Base-by-base conservation (phyloP, 331 rosid species). In the Acacia pycnantha region DNA sequence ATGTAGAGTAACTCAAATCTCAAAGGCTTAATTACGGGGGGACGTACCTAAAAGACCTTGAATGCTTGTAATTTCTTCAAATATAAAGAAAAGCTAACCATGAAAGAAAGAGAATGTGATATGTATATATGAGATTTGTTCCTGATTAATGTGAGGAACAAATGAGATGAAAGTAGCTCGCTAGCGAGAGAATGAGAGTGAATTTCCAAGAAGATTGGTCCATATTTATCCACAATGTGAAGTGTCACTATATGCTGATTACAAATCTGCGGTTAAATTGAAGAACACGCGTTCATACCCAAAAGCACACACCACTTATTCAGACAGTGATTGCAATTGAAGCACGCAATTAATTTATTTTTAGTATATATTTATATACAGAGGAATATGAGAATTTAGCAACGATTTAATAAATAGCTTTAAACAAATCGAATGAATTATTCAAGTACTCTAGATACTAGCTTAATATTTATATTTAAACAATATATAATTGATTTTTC, bases 271-370 rank as follows among this genome's bases (percentile, higher is more conserved):
- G 93, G 97, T 72, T 89, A 74, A 22, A 85, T 81, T 26, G 74
- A 73, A 84, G 87, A 86, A 86, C 93, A 89, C 93, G 94, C 90
- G 89, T 86, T 83, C 77, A 71, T 40, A 70, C 70, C 29, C 35
- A 61, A 58, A n/a, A 22, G 2, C 40, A 27, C 68, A 61, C 8
- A 59, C 18, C 31, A 13, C 68, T 26, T 26, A 27, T 26, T 24
- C 19, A 13, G 8, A 26, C 69, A 27, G 10, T 27, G 37, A 27
- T 27, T 13, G 64, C 31, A 58, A 22, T n/a, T 58, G 1, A 58
- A 58, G 64, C 64, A n/a, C 12, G 14, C 16, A 54, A 21, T 54
- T 44, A 44, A 44, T 44, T 44, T 15, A 10, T 44, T 44, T 44
- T 12, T 44, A 44, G 40, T 37, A 37, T 44, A 44, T 44, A 44